Conservation (phyloP, 495 filamentous ascomycete species). For the Daldinia caldariorum region DNA sequence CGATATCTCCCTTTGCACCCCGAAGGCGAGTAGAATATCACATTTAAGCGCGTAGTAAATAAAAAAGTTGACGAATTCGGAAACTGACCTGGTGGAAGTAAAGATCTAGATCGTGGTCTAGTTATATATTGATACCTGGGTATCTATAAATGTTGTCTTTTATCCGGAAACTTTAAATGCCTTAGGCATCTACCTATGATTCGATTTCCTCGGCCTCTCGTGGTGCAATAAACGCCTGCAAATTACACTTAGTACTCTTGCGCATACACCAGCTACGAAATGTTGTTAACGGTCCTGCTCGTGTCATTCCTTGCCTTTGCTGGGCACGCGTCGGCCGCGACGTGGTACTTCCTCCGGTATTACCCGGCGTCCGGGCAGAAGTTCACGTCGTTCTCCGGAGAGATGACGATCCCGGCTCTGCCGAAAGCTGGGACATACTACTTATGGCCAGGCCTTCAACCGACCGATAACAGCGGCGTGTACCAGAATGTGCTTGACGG, state of each 20-base stretch:
- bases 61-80: slow-evolving; percentile 6
- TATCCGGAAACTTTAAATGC: slow-evolving; percentile 13
- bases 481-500: slow-evolving; percentile 57
- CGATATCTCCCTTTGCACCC: slow-evolving; percentile 13
- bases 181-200: background rate
- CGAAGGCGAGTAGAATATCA: too few species aligned
- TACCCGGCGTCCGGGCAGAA: slow-evolving; percentile 47
- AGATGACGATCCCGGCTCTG: slow-evolving; percentile 52
- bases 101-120: slow-evolving; percentile 16
- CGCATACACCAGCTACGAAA: slow-evolving; percentile 4
- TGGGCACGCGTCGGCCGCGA: slow-evolving; percentile 38
- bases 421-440: slow-evolving; percentile 53
- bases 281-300: slow-evolving; percentile 29
- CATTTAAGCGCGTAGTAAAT: too few species aligned
- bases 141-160: slow-evolving; percentile 21
- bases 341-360: slow-evolving; percentile 54
- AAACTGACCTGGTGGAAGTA: background rate
- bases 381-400: slow-evolving; percentile 53
- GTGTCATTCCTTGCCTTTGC: slow-evolving; percentile 39
- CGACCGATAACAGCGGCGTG: slow-evolving; percentile 53
- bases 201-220: slow-evolving; percentile 2
- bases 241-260: slow-evolving; percentile 1
- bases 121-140: background rate
- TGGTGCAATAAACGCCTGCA: background rate
- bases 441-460: slow-evolving; percentile 57